phyloP scores from a whole-genome alignment of 1,284 basidiomycete species.

The Coriolopsis trogii region DNA sequence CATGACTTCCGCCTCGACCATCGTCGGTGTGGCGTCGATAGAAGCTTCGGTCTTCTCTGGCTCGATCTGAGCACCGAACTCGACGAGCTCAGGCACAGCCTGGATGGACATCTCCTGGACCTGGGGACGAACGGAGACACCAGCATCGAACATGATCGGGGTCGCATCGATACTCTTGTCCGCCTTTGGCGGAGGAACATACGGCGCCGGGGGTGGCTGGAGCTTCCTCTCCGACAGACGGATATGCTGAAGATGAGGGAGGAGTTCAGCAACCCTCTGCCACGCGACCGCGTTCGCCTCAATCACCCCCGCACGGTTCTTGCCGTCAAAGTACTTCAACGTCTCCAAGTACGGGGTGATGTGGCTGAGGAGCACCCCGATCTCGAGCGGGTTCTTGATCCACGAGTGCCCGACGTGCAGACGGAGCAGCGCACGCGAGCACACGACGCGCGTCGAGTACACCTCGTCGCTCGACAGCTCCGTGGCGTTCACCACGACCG shows the following conservation, averaged over 20 bases:
- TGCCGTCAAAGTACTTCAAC: conserved; percentile 75
- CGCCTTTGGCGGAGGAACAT: conserved; percentile 31
- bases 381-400: conserved; percentile 64
- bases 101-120: conserved; percentile 50
- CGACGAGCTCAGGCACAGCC: conserved; percentile 47
- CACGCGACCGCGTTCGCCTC: conserved; percentile 67
- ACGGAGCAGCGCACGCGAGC: conserved; percentile 65
- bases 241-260: conserved; percentile 69
- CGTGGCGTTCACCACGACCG: conserved; percentile 61
- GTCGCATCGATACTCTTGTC: conserved; percentile 60
- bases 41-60: conserved; percentile 30
- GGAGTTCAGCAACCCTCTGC: conserved; percentile 66
- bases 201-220: conserved; percentile 35
- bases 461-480: conserved; percentile 45
- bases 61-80: conserved; percentile 35
- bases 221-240: conserved; percentile 61
- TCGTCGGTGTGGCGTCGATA: conserved; percentile 37
- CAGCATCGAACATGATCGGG: conserved; percentile 46
- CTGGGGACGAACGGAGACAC: conserved; percentile 50
- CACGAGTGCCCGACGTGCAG: conserved; percentile 76
- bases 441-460: conserved; percentile 47
- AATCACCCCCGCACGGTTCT: conserved; percentile 67
- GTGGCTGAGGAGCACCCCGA: conserved; percentile 73
- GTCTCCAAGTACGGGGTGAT: conserved; percentile 68
- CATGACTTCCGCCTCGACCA: conserved; percentile 29